Evolutionary conservation across 305 asterid species (phyloP).

Genomic region (Salvia sclarea): DNA sequence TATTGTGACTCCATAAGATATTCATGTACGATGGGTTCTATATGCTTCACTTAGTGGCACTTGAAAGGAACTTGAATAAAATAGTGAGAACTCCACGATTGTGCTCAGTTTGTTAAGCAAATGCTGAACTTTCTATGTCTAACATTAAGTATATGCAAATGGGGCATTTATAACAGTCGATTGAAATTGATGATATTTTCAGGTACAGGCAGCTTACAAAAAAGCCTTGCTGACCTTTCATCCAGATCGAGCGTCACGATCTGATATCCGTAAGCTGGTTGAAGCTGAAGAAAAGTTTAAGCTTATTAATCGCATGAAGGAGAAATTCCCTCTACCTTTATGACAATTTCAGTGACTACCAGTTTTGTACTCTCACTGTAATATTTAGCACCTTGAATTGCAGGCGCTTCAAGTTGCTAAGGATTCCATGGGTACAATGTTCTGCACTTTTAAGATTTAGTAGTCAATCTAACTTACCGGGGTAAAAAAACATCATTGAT

Average conservation of each 20-base stretch:
- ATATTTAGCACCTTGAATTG: neutral
- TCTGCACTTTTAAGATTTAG: neutral
- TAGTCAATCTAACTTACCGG: constrained; percentile 5
- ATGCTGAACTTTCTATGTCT: constrained; percentile 1
- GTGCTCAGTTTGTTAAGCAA: constrained; percentile 10
- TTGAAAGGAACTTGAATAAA: neutral
- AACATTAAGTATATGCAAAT: neutral
- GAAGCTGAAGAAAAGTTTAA: constrained; percentile 98
- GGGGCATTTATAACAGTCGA: constrained; percentile 17
- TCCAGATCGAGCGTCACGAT: constrained; percentile 80
- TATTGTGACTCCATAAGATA: neutral
- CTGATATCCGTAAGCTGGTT: constrained; percentile 71
- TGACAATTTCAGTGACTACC: constrained; percentile 17
- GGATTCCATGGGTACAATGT: neutral
- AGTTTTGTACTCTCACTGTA: neutral
- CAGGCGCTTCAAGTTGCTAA: neutral
- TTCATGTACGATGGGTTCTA: neutral
- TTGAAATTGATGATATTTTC: constrained; percentile 33
- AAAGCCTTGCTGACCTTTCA: constrained; percentile 85
- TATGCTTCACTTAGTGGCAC: neutral
- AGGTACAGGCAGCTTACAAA: constrained; percentile 85
- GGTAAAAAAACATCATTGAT: constrained; percentile 1
- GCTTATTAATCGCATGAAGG: constrained; percentile 82
- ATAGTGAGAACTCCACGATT: neutral
- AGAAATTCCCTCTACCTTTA: constrained; percentile 46